Conservation (phyloP, 1,284 basidiomycete species). For the Ceratobasidium sp. region DNA sequence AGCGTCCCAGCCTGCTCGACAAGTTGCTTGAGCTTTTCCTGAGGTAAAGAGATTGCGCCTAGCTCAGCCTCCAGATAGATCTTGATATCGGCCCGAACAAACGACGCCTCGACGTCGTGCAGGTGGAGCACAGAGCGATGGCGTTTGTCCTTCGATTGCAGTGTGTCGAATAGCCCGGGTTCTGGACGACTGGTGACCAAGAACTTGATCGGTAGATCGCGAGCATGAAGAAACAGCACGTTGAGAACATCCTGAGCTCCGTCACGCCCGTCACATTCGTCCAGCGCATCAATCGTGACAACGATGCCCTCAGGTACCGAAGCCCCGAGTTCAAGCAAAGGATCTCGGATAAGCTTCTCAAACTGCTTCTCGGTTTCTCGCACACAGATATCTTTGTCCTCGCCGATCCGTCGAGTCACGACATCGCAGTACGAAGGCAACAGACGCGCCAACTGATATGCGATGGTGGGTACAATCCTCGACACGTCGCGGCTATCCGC, state of each 20-base stretch:
- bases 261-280: neutral
- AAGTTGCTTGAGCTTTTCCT: neutral
- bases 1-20: neutral
- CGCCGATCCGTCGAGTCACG: neutral
- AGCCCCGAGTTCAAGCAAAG: neutral
- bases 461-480: neutral
- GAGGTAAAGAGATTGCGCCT: neutral
- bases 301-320: neutral
- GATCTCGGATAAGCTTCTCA: constrained; percentile 4
- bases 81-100: neutral
- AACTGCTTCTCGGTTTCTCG: neutral
- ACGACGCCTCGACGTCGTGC: neutral
- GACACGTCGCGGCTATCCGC: constrained; percentile 1
- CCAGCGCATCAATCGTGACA: constrained; percentile 14
- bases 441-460: constrained; percentile 6
- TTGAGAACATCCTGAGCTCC: neutral
- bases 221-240: neutral
- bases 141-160: too few species aligned
- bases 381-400: neutral
- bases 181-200: too few species aligned
- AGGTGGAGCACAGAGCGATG: neutral
- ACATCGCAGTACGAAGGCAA: neutral
- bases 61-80: neutral
- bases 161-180: too few species aligned
- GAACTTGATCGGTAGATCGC: neutral